Evolutionary conservation across 768 basidiomycete genomes (phyloP), one percentile per base, ranked within the genome.

Genomic region (Mycena albidolilacea): DNA sequence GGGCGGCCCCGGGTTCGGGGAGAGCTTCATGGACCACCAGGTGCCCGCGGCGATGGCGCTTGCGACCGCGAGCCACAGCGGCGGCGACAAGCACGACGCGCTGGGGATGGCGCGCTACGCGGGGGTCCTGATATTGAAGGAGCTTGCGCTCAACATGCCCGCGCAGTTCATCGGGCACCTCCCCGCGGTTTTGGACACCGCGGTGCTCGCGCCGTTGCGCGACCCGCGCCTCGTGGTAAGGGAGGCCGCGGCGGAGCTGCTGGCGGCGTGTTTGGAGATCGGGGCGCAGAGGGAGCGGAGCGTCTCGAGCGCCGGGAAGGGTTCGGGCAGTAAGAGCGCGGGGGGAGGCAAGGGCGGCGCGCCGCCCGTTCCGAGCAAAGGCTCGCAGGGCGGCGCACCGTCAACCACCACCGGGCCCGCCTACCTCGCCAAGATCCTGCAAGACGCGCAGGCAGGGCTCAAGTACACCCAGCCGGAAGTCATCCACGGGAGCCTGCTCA

Each of bases 251-350:
- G 91, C 93, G 0, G 90, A 93, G 77, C 86, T 95, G 2, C 83
- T 95, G 11, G 91, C 92, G 0, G 91, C 91, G 6, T 93, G 92
- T 79, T 80, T 95, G 50, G 89, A 91, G 74, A 92, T 95, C 64
- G 87, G 92, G 21, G 85, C 87, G 55, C 81, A 85, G 75, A 78
- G 91, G 79, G 86, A 89, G 71, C 63, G 83, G 19, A 59, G 57
- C 38, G 57, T 38, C 9, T 19, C 19, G 38, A 86, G 30, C 83
- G 41, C 35, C 57, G 55, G 39, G 35, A 39, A 23, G 35, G 50
- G 52, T 23, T 23, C 23, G 23, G 23, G 23, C 23, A 23, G 38
- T 7, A 43, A 14, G 41, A 10, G 41, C 41, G 41, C 1, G 41
- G 41, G 41, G 41, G 41, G 41, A 43, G 41, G 41, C 30, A 30